phyloP scores from a whole-genome alignment of 2,329 filamentous ascomycete species.

The Sporothrix globosa region DNA sequence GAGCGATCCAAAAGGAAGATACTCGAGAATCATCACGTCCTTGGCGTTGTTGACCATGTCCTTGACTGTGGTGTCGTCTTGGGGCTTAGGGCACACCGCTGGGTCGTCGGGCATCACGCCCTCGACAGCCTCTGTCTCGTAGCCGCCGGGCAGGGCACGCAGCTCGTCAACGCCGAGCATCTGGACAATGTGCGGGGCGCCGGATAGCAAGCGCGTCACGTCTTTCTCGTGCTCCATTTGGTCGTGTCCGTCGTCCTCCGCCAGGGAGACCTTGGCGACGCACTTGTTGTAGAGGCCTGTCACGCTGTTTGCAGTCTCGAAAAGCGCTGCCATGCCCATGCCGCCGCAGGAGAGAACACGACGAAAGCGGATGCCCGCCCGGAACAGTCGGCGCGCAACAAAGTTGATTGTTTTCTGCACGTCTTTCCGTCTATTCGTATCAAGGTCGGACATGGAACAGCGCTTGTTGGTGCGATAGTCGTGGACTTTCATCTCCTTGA shows the following conservation, averaged over 20 bases:
- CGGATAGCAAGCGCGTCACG: constrained; percentile 9
- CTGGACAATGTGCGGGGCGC: constrained; percentile 32
- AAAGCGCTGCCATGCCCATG: constrained; percentile 33
- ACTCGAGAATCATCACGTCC: constrained; percentile 33
- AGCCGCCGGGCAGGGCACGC: constrained; percentile 19
- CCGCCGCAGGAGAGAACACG: constrained; percentile 32
- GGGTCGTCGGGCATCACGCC: constrained; percentile 25
- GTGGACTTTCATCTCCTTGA: neutral
- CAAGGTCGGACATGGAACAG: neutral
- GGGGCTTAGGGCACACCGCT: neutral
- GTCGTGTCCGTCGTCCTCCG: neutral
- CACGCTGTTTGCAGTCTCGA: constrained; percentile 30
- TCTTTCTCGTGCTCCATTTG: constrained; percentile 23
- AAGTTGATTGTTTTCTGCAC: constrained; percentile 10
- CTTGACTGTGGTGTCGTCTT: neutral
- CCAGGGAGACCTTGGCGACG: constrained; percentile 32
- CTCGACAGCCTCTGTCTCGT: neutral
- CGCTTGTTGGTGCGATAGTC: neutral
- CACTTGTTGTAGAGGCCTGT: constrained; percentile 31
- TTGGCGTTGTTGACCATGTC: neutral
- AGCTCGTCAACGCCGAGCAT: constrained; percentile 22
- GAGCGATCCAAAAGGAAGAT: constrained; percentile 28
- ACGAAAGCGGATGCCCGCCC: constrained; percentile 33
- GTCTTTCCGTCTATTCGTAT: neutral
- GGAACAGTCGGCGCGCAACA: constrained; percentile 1